phyloP scores from a whole-genome alignment of 2,329 filamentous ascomycete genomes.

The Fusarium sp. region DNA sequence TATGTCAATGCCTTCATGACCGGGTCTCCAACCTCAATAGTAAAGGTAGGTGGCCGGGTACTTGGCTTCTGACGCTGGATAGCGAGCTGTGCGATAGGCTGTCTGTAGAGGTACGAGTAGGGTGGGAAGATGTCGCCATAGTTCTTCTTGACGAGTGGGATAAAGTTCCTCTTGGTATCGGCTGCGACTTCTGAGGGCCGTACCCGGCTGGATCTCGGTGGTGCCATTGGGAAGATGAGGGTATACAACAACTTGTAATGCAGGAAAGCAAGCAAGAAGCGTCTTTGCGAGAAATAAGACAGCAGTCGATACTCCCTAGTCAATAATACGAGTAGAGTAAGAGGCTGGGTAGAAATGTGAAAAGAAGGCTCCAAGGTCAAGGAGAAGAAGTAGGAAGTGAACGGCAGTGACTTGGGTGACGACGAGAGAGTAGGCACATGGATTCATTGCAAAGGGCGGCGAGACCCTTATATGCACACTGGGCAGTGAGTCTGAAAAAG shows the following conservation, averaged over 20 bases:
- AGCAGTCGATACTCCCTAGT: conserved; percentile 5
- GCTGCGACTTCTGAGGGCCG: conserved; percentile 73
- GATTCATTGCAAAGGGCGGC: conserved; percentile 31
- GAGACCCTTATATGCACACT: conserved; percentile 43
- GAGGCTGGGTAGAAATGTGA: background rate
- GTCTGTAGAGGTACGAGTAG: conserved; percentile 69
- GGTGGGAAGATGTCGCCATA: conserved; percentile 67
- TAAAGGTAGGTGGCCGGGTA: conserved; percentile 59
- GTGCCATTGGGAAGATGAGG: conserved; percentile 45
- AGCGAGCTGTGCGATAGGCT: conserved; percentile 61
- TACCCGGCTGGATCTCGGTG: conserved; percentile 49
- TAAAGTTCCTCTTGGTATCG: conserved; percentile 78
- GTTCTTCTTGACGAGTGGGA: conserved; percentile 71
- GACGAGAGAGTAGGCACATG: conserved; percentile 14
- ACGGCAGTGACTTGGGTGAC: conserved; percentile 20
- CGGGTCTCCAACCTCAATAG: conserved; percentile 68
- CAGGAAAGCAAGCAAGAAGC: background rate
- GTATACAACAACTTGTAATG: conserved; percentile 6
- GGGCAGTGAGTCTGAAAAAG: conserved; percentile 41
- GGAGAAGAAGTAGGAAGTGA: conserved; percentile 17
- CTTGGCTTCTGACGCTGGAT: conserved; percentile 51
- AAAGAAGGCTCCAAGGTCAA: conserved; percentile 3
- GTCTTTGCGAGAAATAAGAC: background rate
- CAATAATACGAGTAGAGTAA: conserved; percentile 14
- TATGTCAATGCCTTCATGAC: conserved; percentile 71